Evolutionary conservation across 306 rosid species (phyloP).

Genomic region (Sicyos edulis): DNA sequence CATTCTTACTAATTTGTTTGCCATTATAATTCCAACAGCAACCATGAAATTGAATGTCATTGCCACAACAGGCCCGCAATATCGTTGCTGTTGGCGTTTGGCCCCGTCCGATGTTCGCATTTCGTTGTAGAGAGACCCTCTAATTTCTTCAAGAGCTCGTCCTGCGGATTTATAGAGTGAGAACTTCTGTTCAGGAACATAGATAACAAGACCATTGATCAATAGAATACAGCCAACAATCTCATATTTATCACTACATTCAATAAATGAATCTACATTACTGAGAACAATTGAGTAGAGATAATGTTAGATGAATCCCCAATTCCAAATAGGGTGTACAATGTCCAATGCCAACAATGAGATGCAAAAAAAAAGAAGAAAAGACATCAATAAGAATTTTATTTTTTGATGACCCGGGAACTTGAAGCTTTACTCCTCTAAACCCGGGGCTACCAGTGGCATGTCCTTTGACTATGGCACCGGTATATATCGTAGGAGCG

Average conservation of each 20-base stretch:
- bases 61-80: slow-evolving; percentile 72
- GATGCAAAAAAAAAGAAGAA: not conserved
- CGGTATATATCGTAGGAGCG: too few species aligned
- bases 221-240: slow-evolving; percentile 3
- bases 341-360: not conserved
- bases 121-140: slow-evolving; percentile 75
- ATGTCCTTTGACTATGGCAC: too few species aligned
- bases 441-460: too few species aligned
- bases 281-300: not conserved
- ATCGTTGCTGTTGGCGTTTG: slow-evolving; percentile 81
- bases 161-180: slow-evolving; percentile 37
- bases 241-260: not conserved
- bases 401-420: too few species aligned
- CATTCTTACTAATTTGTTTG: slow-evolving; percentile 58
- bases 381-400: not conserved
- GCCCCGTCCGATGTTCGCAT: slow-evolving; percentile 87
- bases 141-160: slow-evolving; percentile 72
- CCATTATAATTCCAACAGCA: slow-evolving; percentile 67
- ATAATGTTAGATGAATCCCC: not conserved
- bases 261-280: slow-evolving; percentile 3
- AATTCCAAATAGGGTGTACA: not conserved
- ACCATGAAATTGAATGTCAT: slow-evolving; percentile 73
- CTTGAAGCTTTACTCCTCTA: too few species aligned
- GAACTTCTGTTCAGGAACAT: slow-evolving; percentile 16
- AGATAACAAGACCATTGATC: slow-evolving; percentile 18